Evolutionary conservation across 2,329 filamentous ascomycete genomes (phyloP), one percentile per base, ranked within the genome.

Genomic region (Penicillium occitanis): DNA sequence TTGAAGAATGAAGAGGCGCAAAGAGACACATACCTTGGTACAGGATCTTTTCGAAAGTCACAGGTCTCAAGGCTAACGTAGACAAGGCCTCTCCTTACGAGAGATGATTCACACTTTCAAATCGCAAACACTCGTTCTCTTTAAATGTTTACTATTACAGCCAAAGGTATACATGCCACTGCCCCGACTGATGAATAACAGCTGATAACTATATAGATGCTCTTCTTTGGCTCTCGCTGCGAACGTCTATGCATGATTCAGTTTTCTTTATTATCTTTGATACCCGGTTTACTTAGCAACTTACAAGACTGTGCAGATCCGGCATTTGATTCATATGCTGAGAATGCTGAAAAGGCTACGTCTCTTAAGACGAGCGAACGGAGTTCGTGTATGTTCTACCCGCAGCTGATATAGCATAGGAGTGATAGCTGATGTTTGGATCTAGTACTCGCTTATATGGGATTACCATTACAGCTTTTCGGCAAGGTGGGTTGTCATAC

Each of bases 231-330:
- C 68, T 93, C 94, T n/a, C 89, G 93, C 72, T 98, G 95, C 78
- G 95, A 99, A 79, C 87, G 91, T 70, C 82, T 99, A 71, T 99
- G 95, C 85, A 96, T 98, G 91, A 93, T 97, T 80, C 95, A 99
- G 78, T 99, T 98, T 81, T 95, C 94, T 51, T 86, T 99, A 55
- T 90, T 99, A 71, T 97, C 94, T 63, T 84, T 99, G 73, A 96
- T 99, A 81, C 95, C 95, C 57, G 93, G 93, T 67, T 87, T 99
- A 66, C 89, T 98, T 73, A 88, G 92, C 73, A 92, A 91, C 73
- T 86, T 99, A n/a, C 90, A 96, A 79, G 95, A 99, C 80, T 96
- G 92, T 73, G 94, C 95, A 60, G 93, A 97, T 74, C 95, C 95
- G n/a, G 90, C 93, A 53, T 86, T 98, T 76, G 90, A 97, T 78